Evolutionary conservation across 2,329 filamentous ascomycete genomes (phyloP), one percentile per base, ranked within the genome.

Genomic region (Alternaria postmessia): DNA sequence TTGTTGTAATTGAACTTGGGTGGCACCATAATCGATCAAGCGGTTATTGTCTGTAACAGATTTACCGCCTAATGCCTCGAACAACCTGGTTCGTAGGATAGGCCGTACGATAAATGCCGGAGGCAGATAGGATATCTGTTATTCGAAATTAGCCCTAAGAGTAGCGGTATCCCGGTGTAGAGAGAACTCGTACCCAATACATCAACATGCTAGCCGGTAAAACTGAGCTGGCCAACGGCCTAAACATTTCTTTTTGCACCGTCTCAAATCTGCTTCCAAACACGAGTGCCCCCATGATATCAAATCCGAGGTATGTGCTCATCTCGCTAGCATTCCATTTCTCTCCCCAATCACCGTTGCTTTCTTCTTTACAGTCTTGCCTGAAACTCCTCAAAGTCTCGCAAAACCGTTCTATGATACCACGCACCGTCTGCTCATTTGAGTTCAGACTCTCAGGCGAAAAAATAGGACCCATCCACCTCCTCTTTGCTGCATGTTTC

Each of bases 251-350:
- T 1, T 71, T 58, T 30, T 75, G 69, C 24, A 81, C 71, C 67
- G 74, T 77, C 43, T 63, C 59, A 61, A 81, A 78, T 26, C 74
- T 64, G 52, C 74, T 71, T 3, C 77, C 77, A 59, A 80, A 77
- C 18, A 74, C 73, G 11, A 81, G 65, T 28, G 79, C 78, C 11
- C 80, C 80, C 77, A 85, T 83, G 46, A 84, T 76, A 57, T 84
- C 82, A 61, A 83, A 80, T 18, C 78, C 75, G 42, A 83, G 71
- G 66, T 76, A 81, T 39, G 76, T 68, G 69, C 71, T 51, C 65
- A 76, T 75, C 22, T 74, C 67, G 5, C 75, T 72, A 64, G 82
- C 79, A 58, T 84, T 79, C 57, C 78, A 71, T 16, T 78, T 71
- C 28, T 62, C 16, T 24, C 77, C 75, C 78, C 80, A 83, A 18